These are phyloP conservation scores for Aspergillus novoparasiticus DNA, from an alignment of 2,329 filamentous ascomycete genomes.

Conservation along the genomic window DNA sequence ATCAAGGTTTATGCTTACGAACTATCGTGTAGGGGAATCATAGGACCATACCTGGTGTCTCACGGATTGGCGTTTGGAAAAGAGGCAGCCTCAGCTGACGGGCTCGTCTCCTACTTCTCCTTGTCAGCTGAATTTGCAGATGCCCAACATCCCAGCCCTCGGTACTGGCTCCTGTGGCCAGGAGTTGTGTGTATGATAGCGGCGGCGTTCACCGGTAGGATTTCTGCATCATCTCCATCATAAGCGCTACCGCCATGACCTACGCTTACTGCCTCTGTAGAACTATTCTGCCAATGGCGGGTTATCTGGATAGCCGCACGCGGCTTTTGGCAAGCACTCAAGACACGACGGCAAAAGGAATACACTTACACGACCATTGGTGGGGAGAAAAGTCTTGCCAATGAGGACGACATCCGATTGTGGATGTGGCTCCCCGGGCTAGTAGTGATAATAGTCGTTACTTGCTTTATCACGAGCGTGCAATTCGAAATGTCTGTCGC, in stretches of 20 bases:
- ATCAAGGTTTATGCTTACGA: background rate
- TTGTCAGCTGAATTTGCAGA: constrained; percentile 7
- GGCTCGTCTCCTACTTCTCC: constrained; percentile 5
- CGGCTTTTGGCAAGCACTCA: background rate
- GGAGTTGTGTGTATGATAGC: constrained; percentile 9
- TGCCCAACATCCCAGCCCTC: constrained; percentile 7
- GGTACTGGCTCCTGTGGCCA: constrained; percentile 9
- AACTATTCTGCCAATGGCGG: constrained; percentile 8
- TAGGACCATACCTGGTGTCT: constrained; percentile 8
- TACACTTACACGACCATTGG: background rate
- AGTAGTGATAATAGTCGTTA: background rate
- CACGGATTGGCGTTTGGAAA: constrained; percentile 5
- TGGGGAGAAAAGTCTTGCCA: background rate
- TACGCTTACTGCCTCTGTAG: background rate
- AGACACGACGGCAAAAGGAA: background rate
- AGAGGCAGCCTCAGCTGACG: background rate
- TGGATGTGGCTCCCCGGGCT: constrained; percentile 11
- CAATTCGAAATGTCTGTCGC: constrained; percentile 2
- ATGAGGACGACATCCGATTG: background rate
- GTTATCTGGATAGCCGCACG: constrained; percentile 2
- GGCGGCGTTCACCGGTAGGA: constrained; percentile 1
- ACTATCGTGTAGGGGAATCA: background rate
- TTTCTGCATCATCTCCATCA: background rate
- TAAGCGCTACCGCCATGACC: background rate
- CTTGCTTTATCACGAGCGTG: constrained; percentile 1